These are phyloP conservation scores for Posidonia oceanica DNA, from an alignment of 116 monocot genomes.

Conservation along the genomic window DNA sequence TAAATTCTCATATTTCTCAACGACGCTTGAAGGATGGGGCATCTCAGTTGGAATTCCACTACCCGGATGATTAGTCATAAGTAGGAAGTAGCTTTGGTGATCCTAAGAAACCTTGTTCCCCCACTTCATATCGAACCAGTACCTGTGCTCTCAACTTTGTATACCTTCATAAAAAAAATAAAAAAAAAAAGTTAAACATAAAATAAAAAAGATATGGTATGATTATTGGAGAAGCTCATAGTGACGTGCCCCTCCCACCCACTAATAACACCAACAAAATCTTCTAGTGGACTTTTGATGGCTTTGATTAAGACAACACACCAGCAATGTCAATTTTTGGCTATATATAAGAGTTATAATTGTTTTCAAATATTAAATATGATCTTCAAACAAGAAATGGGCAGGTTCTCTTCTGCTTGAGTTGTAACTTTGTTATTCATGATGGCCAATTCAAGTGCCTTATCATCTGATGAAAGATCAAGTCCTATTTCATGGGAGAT, in stretches of 20 bases:
- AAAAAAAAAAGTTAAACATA: neutral
- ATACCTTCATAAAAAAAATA: neutral
- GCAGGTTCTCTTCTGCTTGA: no score
- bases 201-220: neutral
- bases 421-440: no score
- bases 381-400: no score
- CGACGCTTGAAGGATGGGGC: no score
- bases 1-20: no score
- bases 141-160: neutral
- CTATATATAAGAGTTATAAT: no score
- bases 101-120: neutral
- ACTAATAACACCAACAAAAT: neutral
- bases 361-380: neutral
- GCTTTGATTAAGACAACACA: neutral
- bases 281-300: neutral
- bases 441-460: no score
- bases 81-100: neutral
- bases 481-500: no score
- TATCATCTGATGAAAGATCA: no score
- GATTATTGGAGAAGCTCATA: neutral
- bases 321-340: neutral
- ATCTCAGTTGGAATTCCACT: no score
- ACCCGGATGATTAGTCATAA: no score
- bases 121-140: neutral
- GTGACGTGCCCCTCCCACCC: slow-evolving; percentile 2